Base-by-base conservation (phyloP, 2,329 filamentous ascomycete genomes). In the Sarocladiaceae sp. region DNA sequence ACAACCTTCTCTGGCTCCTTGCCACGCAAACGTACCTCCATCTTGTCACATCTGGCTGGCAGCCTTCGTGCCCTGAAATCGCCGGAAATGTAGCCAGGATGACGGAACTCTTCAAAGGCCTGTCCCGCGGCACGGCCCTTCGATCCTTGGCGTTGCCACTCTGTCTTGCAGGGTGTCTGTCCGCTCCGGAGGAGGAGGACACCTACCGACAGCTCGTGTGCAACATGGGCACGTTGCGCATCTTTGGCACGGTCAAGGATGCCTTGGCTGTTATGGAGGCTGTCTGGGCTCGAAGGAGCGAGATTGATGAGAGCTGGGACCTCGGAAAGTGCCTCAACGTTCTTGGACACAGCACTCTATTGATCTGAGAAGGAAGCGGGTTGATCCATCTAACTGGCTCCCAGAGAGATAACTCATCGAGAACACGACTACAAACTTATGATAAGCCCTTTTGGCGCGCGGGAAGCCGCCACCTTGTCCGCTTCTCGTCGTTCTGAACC, bases 11-110 rank as follows among this genome's bases (percentile, higher is more conserved):
- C 33, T 76, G 73, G 73, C 66, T 69, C 1, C 64, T 72, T 34
- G 71, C 70, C 1, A 60, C 68, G 1, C 58, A 73, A 2, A 63
- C 66, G 6, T 76, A 76, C 47, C 63, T 76, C 11, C 58, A 63
- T 11, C 66, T 73, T 3, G 69, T 76, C 16, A 60, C 73, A 3
- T 67, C 64, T 1, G 74, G 73, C 3, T 76, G 72, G 73, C 70
- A 73, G 48, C 71, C 72, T 0, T 62, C 63, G 0, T 66, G 60
- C 37, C 55, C 59, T 0, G 70, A 73, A 42, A 64, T 74, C 2
- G 60, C 60, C 3, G 47, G 50, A 19, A 49, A 58, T 18, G 56
- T 69, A 50, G 33, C 53, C 48, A 56, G 51, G 29, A 59, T 63
- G 45, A 61, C 60, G 1, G 53, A 61, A 10, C 53, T 69, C 41